Evolutionary conservation across 2,329 filamentous ascomycete species (phyloP).

Genomic region (Mycosphaerelloides madeirae): DNA sequence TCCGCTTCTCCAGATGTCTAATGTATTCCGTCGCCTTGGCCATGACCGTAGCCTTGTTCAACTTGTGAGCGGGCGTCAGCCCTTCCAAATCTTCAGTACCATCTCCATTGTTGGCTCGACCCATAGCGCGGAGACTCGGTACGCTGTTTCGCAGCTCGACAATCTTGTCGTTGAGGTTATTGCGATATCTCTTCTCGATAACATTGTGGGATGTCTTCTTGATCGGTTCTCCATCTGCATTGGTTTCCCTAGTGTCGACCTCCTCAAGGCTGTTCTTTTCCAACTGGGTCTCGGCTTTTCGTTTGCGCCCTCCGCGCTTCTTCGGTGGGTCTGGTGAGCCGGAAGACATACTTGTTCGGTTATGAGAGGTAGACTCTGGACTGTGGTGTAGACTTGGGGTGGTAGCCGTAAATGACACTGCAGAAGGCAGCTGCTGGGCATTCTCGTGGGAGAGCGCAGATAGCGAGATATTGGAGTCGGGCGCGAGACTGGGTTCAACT

Average conservation of each 20-base stretch:
- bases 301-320: slow-evolving; percentile 34
- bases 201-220: slow-evolving; percentile 98
- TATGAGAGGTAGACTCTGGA: slow-evolving; percentile 28
- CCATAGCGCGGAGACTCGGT: slow-evolving; percentile 80
- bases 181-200: slow-evolving; percentile 95
- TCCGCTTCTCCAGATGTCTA: slow-evolving; percentile 84
- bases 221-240: slow-evolving; percentile 41
- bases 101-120: slow-evolving; percentile 56
- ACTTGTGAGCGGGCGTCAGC: slow-evolving; percentile 76
- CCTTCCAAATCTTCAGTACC: slow-evolving; percentile 69
- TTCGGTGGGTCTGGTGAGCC: slow-evolving; percentile 30
- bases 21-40: slow-evolving; percentile 98
- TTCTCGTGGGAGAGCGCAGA: slow-evolving; percentile 23
- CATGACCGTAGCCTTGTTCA: slow-evolving; percentile 95
- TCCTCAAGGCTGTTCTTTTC: slow-evolving; percentile 32
- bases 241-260: slow-evolving; percentile 40
- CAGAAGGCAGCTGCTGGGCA: slow-evolving; percentile 13
- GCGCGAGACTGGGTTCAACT: slow-evolving; percentile 17
- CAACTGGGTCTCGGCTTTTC: slow-evolving; percentile 30
- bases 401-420: slow-evolving; percentile 14
- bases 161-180: slow-evolving; percentile 96
- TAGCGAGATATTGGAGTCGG: slow-evolving; percentile 15
- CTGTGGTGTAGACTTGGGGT: slow-evolving; percentile 28
- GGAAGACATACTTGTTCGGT: slow-evolving; percentile 29
- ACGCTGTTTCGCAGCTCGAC: slow-evolving; percentile 87